Evolutionary conservation across 2,329 filamentous ascomycete species (phyloP).

Genomic region (Alternaria solani): DNA sequence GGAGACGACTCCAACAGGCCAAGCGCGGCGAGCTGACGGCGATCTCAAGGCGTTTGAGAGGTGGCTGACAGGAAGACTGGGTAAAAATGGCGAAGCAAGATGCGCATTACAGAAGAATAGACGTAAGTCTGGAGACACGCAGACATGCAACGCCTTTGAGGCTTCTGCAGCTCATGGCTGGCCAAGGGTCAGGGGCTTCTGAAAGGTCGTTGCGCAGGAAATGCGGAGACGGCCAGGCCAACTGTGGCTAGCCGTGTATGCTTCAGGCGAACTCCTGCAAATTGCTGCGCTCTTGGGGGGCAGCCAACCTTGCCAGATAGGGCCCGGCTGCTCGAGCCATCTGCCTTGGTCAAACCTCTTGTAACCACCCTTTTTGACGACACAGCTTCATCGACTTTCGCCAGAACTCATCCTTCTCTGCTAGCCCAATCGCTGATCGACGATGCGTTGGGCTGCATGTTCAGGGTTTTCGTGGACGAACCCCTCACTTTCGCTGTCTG

Average conservation of each 20-base stretch:
- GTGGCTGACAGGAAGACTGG: slow-evolving; percentile 32
- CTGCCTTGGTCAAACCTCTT: slow-evolving; percentile 37
- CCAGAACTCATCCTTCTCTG: slow-evolving; percentile 17
- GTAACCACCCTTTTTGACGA: slow-evolving; percentile 37
- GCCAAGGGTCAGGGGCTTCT: slow-evolving; percentile 52
- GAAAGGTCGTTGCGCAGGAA: slow-evolving; percentile 50
- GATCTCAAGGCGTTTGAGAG: slow-evolving; percentile 29
- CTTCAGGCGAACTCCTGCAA: slow-evolving; percentile 52
- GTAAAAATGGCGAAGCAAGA: slow-evolving; percentile 37
- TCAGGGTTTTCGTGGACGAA: slow-evolving; percentile 29
- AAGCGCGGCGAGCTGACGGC: slow-evolving; percentile 33
- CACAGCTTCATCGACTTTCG: slow-evolving; percentile 33
- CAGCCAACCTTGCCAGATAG: slow-evolving; percentile 41
- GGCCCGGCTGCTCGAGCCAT: slow-evolving; percentile 44
- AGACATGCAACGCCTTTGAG: slow-evolving; percentile 52
- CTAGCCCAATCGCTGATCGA: slow-evolving; percentile 30
- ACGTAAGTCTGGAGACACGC: slow-evolving; percentile 43
- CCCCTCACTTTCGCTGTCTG: slow-evolving; percentile 39
- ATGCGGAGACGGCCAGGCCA: slow-evolving; percentile 52
- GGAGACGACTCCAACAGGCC: slow-evolving; percentile 27
- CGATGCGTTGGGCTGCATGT: slow-evolving; percentile 22
- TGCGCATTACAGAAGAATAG: slow-evolving; percentile 47
- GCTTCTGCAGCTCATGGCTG: slow-evolving; percentile 50
- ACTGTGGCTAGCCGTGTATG: slow-evolving; percentile 49
- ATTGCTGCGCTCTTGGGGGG: slow-evolving; percentile 48